Conservation (phyloP, 116 monocot genomes). For the Papilionanthe hybrid region DNA sequence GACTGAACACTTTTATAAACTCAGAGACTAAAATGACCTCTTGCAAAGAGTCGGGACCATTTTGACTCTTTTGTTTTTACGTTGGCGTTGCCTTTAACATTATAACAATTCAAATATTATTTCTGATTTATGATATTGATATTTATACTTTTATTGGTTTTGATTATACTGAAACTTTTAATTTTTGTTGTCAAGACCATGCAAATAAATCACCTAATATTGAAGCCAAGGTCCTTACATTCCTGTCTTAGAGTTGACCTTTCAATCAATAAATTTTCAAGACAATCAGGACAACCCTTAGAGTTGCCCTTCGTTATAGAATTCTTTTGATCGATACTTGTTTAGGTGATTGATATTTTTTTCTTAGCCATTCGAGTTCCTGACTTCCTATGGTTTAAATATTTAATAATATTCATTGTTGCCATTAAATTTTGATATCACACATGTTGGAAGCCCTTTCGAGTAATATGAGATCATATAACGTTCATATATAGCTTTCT, state of each 20-base stretch:
- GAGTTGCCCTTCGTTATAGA: not conserved
- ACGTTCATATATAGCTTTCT: no score
- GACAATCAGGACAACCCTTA: not conserved
- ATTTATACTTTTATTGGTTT: not conserved
- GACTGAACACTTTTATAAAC: no score
- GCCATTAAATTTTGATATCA: no score
- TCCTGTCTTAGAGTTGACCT: not conserved
- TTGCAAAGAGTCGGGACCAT: no score
- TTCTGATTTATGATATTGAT: not conserved
- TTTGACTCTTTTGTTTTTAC: not conserved
- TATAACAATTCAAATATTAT: not conserved
- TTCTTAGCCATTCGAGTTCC: not conserved
- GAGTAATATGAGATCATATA: no score
- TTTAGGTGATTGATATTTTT: not conserved
- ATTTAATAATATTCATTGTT: not conserved
- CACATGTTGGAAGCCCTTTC: no score
- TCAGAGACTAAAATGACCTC: no score
- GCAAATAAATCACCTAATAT: not conserved
- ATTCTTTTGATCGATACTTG: not conserved
- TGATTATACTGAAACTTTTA: not conserved
- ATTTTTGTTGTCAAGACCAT: not conserved
- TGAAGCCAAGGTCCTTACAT: not conserved
- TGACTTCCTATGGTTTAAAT: not conserved
- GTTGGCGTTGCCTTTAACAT: not conserved
- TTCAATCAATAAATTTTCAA: not conserved